Percentiles rank a stretch among this genome's conserved stretches.
phyloP scores from a whole-genome alignment of 2,329 filamentous ascomycete species.

The Seiridium cupressi region DNA sequence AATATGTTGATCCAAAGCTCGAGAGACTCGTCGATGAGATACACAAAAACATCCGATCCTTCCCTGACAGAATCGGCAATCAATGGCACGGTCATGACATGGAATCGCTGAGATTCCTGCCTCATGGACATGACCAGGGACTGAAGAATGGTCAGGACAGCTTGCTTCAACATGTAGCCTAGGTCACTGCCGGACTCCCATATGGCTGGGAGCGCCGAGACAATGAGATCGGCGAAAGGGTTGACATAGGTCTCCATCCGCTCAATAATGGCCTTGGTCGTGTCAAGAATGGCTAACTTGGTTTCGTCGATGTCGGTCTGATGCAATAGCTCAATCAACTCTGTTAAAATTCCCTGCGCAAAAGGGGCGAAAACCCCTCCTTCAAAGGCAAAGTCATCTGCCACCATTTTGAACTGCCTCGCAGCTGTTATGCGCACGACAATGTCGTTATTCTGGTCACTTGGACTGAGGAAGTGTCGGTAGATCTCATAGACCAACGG shows the following conservation, averaged over 20 bases:
- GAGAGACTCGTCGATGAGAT: slow-evolving; percentile 87
- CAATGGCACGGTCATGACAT: slow-evolving; percentile 76
- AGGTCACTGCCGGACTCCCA: slow-evolving; percentile 81
- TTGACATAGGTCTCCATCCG: slow-evolving; percentile 73
- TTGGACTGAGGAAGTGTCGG: slow-evolving; percentile 76
- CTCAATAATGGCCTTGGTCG: slow-evolving; percentile 76
- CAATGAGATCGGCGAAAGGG: slow-evolving; percentile 74
- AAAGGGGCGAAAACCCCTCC: slow-evolving; percentile 74
- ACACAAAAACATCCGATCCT: slow-evolving; percentile 71
- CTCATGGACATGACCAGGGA: slow-evolving; percentile 86
- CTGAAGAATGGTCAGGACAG: slow-evolving; percentile 81
- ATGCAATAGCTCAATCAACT: slow-evolving; percentile 74
- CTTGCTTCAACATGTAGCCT: slow-evolving; percentile 90
- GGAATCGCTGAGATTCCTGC: slow-evolving; percentile 72
- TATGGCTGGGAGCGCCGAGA: slow-evolving; percentile 73
- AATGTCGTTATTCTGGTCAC: slow-evolving; percentile 79
- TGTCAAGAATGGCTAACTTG: slow-evolving; percentile 86
- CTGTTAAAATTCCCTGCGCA: slow-evolving; percentile 68
- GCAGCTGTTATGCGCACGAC: slow-evolving; percentile 92
- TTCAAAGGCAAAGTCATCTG: slow-evolving; percentile 82
- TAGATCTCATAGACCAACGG: slow-evolving; percentile 85
- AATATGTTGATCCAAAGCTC: slow-evolving; percentile 84
- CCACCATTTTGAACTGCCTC: slow-evolving; percentile 75
- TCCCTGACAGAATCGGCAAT: slow-evolving; percentile 77
- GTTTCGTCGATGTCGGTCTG: slow-evolving; percentile 83